These are phyloP conservation scores for Yamadazyma ubonensis DNA, from an alignment of 805 yeast species.

Conservation along the genomic window DNA sequence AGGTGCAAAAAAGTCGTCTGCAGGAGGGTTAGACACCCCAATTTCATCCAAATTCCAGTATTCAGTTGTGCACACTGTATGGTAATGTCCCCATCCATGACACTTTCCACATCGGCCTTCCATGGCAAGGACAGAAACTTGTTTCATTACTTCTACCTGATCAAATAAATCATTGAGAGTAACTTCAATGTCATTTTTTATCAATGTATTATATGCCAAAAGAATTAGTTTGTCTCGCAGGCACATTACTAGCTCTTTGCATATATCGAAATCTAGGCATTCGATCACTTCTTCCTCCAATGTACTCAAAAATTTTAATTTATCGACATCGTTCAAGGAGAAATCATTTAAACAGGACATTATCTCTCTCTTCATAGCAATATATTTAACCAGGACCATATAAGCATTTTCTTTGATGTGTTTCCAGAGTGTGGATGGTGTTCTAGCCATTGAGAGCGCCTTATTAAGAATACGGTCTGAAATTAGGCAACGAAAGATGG, in stretches of 20 bases:
- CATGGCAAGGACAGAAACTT: slow-evolving; percentile 3
- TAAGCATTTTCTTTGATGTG: neutral
- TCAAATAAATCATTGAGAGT: neutral
- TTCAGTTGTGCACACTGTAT: neutral
- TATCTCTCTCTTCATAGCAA: neutral
- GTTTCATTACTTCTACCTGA: slow-evolving; percentile 1
- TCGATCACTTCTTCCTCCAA: neutral
- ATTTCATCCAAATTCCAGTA: neutral
- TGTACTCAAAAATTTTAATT: neutral
- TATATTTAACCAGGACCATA: neutral
- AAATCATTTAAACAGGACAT: neutral
- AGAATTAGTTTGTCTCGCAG: neutral
- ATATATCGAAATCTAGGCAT: slow-evolving; percentile 3
- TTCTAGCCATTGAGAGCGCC: neutral
- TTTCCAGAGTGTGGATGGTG: slow-evolving; percentile 2
- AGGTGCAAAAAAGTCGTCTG: neutral
- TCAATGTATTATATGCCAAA: slow-evolving; percentile 2
- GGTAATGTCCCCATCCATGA: neutral
- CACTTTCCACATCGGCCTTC: slow-evolving; percentile 6
- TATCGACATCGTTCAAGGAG: neutral
- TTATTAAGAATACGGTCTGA: slow-evolving; percentile 2
- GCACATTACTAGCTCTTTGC: slow-evolving; percentile 1
- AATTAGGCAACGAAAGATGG: neutral
- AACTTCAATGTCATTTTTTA: slow-evolving; percentile 3
- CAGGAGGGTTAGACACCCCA: neutral